These are phyloP conservation scores for Lactifluus echinatus DNA, from an alignment of 768 basidiomycete species.

Conservation along the genomic window DNA sequence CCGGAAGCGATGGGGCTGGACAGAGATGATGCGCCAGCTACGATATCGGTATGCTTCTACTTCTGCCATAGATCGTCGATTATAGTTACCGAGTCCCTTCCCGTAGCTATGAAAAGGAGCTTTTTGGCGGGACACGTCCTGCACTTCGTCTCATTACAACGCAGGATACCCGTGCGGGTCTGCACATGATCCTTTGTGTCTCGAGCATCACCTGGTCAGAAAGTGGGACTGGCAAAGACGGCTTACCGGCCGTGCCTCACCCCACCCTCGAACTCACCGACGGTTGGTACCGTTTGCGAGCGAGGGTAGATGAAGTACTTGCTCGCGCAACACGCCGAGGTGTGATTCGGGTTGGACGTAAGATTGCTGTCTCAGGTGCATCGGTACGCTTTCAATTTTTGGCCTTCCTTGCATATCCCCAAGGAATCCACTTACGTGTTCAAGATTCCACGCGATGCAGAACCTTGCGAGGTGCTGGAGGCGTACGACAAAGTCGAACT, in stretches of 20 bases:
- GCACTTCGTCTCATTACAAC: conserved; percentile 73
- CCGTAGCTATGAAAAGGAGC: conserved; percentile 40
- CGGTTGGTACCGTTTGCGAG: conserved; percentile 89
- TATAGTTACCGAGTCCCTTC: not conserved
- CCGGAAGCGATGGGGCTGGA: conserved; percentile 69
- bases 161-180: conserved; percentile 69
- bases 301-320: conserved; percentile 66
- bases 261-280: conserved; percentile 88
- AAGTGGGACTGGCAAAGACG: conserved; percentile 31
- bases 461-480: conserved; percentile 76
- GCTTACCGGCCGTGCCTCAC: conserved; percentile 30
- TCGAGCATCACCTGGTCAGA: conserved; percentile 58
- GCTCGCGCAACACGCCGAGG: conserved; percentile 59
- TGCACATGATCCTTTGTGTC: conserved; percentile 81
- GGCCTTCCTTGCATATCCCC: conserved; percentile 39
- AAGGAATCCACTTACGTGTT: conserved; percentile 35
- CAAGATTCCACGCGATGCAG: conserved; percentile 34
- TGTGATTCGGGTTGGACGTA: conserved; percentile 66
- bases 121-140: conserved; percentile 59
- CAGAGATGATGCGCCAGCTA: conserved; percentile 73
- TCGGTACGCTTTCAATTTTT: conserved; percentile 38
- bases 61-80: not conserved
- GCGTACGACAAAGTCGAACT: conserved; percentile 63
- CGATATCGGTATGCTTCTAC: conserved; percentile 59
- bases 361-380: conserved; percentile 74